Evolutionary conservation across 768 basidiomycete genomes (phyloP), one percentile per base, ranked within the genome.

Genomic region (Epithele typhae): DNA sequence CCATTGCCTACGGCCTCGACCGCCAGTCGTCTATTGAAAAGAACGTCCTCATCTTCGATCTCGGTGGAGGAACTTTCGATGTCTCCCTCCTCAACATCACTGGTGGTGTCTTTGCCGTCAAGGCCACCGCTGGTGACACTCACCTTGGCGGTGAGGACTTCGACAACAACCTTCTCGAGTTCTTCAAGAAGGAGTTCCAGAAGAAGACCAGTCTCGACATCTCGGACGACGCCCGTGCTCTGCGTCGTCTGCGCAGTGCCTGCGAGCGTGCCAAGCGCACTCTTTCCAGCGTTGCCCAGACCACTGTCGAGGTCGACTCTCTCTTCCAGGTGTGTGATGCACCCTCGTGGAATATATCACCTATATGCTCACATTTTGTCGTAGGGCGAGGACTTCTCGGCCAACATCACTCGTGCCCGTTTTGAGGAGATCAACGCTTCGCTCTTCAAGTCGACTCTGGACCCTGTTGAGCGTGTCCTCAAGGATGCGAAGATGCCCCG

Each of bases 171-270:
- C 84, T 99, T 56, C 73, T 98, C 53, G 92, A 99, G 43, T 90
- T 94, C 80, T 98, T 99, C 88, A 95, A 95, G 82, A 88, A 87
- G 68, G 96, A 99, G 76, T 99, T 99, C 84, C 91, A 95, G 81
- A 79, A 80, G 61, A 98, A 98, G 79, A 82, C 86, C 63, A 95
- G 97, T 76, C 82, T 84, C 64, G 96, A 99, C 68, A 93, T 99
- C 69, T 92, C 92, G 33, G 91, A 90, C 39, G 95, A 99, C 73
- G 77, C 96, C 52, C 92, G 96, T 76, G 96, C 96, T 53, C 82
- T 97, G 58, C 82, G 96, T 56, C 92, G 96, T 68, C 78, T 99
- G 63, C 81, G 93, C 57, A 92, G 88, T 61, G 96, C 96, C 56
- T 99, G 96, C 73, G 96, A 99, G 72, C 93, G 96, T 76, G 96